These are phyloP conservation scores for Rhodocollybia butyracea DNA, from an alignment of 768 basidiomycete genomes.

Conservation along the genomic window DNA sequence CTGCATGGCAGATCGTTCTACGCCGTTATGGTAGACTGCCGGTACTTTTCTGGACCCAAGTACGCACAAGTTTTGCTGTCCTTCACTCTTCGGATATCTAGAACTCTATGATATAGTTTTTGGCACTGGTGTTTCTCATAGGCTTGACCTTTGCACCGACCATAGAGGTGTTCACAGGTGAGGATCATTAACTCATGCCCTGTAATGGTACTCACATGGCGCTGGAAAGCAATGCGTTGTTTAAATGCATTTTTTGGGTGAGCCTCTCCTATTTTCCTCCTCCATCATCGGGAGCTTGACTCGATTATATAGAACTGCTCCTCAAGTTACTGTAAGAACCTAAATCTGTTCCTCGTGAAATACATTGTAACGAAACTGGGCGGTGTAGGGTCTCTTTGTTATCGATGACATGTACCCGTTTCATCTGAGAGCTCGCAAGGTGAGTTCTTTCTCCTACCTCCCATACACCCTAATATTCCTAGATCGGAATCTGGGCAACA, in stretches of 20 bases:
- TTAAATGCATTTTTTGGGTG: slow-evolving; percentile 30
- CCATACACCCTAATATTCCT: not conserved
- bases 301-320: slow-evolving; percentile 35
- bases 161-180: slow-evolving; percentile 40
- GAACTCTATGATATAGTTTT: slow-evolving; percentile 23
- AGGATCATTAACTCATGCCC: not conserved
- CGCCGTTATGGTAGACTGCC: slow-evolving; percentile 57
- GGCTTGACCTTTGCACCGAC: slow-evolving; percentile 52
- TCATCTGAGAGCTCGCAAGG: slow-evolving; percentile 54
- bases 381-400: slow-evolving; percentile 39
- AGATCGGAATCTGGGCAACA: slow-evolving; percentile 48
- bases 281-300: not conserved
- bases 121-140: slow-evolving; percentile 48
- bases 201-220: not conserved
- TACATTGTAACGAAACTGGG: not conserved
- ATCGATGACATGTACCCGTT: slow-evolving; percentile 57
- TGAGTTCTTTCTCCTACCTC: slow-evolving; percentile 17
- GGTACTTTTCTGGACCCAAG: slow-evolving; percentile 51
- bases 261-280: not conserved
- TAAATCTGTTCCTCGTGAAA: not conserved
- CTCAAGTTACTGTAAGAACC: slow-evolving; percentile 43
- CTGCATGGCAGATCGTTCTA: too few species aligned
- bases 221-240: slow-evolving; percentile 27
- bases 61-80: not conserved
- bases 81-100: not conserved